Evolutionary conservation across 805 yeast genomes (phyloP).

Genomic region (Pichia manshurica): DNA sequence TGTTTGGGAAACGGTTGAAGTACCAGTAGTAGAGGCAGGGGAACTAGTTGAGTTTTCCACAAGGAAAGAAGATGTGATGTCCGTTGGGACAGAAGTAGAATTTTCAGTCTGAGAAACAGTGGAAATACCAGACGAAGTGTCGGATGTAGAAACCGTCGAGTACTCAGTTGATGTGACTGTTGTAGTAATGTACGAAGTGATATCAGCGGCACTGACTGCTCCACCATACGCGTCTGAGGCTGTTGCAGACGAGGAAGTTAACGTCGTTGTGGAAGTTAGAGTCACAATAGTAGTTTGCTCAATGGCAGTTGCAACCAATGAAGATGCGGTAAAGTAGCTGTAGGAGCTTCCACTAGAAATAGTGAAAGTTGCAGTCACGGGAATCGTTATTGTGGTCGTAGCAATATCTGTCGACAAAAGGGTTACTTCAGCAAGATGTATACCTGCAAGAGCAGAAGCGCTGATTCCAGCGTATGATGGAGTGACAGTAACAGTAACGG

Average conservation of each 20-base stretch:
- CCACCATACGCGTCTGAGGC: neutral
- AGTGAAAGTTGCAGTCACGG: slow-evolving; percentile 30
- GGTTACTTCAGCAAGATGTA: slow-evolving; percentile 10
- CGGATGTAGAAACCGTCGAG: slow-evolving; percentile 1
- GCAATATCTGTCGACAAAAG: slow-evolving; percentile 13
- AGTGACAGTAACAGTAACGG: slow-evolving; percentile 27
- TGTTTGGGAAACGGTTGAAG: neutral
- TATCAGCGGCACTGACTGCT: neutral
- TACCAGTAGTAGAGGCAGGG: neutral
- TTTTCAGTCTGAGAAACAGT: neutral
- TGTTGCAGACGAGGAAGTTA: neutral
- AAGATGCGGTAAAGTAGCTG: slow-evolving; percentile 27
- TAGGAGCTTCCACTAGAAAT: slow-evolving; percentile 28
- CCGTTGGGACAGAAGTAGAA: neutral
- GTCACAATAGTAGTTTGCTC: slow-evolving; percentile 12
- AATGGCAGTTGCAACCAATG: slow-evolving; percentile 25
- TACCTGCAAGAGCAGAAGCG: neutral
- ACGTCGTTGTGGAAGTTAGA: slow-evolving; percentile 13
- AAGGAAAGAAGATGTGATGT: neutral
- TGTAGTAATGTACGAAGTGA: slow-evolving; percentile 3
- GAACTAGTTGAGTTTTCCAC: neutral
- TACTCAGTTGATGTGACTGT: slow-evolving; percentile 12
- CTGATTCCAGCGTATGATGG: slow-evolving; percentile 9
- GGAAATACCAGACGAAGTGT: neutral
- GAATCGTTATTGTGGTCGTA: slow-evolving; percentile 24